A percentile compares a stretch with the other conserved stretches of the same genome.
Evolutionary conservation across 805 yeast species (phyloP).

Genomic region (Candida sakaeoensis): DNA sequence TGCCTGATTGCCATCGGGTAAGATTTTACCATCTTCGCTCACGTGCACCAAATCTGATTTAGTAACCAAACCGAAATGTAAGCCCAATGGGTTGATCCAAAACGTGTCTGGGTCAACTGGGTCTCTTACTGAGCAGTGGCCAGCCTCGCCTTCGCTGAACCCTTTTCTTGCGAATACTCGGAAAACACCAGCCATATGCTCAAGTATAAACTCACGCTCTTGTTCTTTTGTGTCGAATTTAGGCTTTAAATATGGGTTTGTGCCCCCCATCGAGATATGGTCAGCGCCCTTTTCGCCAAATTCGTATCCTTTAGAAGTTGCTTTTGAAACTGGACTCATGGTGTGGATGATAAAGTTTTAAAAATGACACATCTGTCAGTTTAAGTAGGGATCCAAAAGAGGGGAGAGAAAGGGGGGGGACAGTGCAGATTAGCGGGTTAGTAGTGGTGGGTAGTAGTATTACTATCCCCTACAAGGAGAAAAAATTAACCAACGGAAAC

Average conservation of each 20-base stretch:
- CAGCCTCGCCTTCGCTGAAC: conserved; percentile 73
- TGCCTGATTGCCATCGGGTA: conserved; percentile 33
- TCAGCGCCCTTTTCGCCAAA: conserved; percentile 48
- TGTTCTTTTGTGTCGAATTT: conserved; percentile 43
- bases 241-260: conserved; percentile 48
- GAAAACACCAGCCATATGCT: conserved; percentile 83
- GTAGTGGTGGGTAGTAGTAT: no score
- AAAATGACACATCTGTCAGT: not conserved
- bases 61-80: conserved; percentile 50
- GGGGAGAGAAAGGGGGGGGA: no score
- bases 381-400: not conserved
- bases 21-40: conserved; percentile 29
- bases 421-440: no score
- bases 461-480: no score
- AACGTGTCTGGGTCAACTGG: conserved; percentile 72
- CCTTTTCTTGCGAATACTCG: conserved; percentile 76
- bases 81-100: conserved; percentile 84
- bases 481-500: no score
- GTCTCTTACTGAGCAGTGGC: conserved; percentile 81
- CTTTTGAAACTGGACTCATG: conserved; percentile 3
- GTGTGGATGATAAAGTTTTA: not conserved
- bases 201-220: conserved; percentile 51
- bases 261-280: conserved; percentile 52
- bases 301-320: conserved; percentile 38
- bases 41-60: conserved; percentile 38